Conservation (phyloP, 495 filamentous ascomycete genomes). For the Halenospora varia region DNA sequence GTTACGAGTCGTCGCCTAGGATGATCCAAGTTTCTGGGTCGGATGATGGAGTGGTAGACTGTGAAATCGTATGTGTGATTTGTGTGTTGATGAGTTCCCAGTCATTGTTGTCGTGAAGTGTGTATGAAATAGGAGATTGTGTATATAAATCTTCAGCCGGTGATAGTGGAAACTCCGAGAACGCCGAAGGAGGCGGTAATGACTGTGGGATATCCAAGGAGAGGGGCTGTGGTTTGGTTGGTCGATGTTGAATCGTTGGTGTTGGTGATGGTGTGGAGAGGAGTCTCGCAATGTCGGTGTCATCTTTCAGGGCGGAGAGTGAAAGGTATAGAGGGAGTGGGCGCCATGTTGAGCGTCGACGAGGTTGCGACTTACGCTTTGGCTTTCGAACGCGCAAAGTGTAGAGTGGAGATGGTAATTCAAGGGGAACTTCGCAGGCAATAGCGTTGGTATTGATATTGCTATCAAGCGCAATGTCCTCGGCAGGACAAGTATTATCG, state of each 20-base stretch:
- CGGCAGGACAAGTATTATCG: conserved; percentile 11
- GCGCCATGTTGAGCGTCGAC: conserved; percentile 6
- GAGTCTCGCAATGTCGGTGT: conserved; percentile 15
- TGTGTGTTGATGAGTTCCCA: conserved; percentile 19
- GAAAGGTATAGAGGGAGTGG: conserved; percentile 19
- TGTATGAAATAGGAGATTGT: conserved; percentile 1
- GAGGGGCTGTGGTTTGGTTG: background rate
- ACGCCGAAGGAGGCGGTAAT: conserved; percentile 12
- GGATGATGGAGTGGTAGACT: conserved; percentile 12
- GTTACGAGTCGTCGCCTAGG: conserved; percentile 28
- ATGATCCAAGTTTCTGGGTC: conserved; percentile 27
- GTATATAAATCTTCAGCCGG: conserved; percentile 5
- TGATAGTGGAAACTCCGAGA: conserved; percentile 9
- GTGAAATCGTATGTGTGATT: background rate
- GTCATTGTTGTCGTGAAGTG: conserved; percentile 7
- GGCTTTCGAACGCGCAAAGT: conserved; percentile 9
- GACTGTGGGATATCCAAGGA: conserved; percentile 23
- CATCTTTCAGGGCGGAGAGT: conserved; percentile 16
- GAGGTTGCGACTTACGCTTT: background rate
- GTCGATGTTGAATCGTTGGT: conserved; percentile 22
- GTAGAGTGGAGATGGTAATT: conserved; percentile 9
- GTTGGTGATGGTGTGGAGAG: conserved; percentile 10
- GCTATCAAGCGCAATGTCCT: conserved; percentile 5
- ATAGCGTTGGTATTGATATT: conserved; percentile 8
- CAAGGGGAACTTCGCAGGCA: conserved; percentile 6